Evolutionary conservation across 2,329 filamentous ascomycete species (phyloP).

Genomic region (Cadophora sp.): DNA sequence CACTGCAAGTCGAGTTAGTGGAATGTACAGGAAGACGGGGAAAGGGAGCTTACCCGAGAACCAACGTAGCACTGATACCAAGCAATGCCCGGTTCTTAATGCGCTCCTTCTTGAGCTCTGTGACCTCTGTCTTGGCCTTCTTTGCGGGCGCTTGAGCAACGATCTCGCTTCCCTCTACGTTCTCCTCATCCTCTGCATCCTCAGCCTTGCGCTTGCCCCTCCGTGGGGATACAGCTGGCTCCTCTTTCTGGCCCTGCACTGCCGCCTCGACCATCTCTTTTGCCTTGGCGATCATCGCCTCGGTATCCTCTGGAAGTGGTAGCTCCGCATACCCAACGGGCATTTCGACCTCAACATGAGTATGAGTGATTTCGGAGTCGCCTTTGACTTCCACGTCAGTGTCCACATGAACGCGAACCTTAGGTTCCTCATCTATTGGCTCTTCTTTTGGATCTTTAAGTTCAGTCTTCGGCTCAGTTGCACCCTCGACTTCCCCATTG

Average conservation of each 20-base stretch:
- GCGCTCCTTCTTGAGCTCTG: slow-evolving; percentile 82
- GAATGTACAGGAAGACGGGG: background rate
- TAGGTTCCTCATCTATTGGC: slow-evolving; percentile 50
- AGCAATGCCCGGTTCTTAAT: slow-evolving; percentile 86
- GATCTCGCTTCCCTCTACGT: slow-evolving; percentile 54
- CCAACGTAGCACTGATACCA: slow-evolving; percentile 85
- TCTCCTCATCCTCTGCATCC: slow-evolving; percentile 64
- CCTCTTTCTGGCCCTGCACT: slow-evolving; percentile 47
- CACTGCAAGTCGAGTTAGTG: slow-evolving; percentile 37
- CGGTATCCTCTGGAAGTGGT: slow-evolving; percentile 77
- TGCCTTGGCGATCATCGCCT: slow-evolving; percentile 84
- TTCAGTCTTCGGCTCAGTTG: slow-evolving; percentile 38
- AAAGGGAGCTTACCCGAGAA: slow-evolving; percentile 77
- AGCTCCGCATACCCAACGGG: slow-evolving; percentile 71
- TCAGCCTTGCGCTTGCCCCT: slow-evolving; percentile 77
- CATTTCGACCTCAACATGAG: slow-evolving; percentile 77
- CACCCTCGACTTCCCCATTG: slow-evolving; percentile 28
- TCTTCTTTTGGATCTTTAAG: slow-evolving; percentile 31
- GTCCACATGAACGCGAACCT: slow-evolving; percentile 74
- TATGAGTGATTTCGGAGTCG: slow-evolving; percentile 73
- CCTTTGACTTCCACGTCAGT: slow-evolving; percentile 61
- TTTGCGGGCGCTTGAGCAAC: slow-evolving; percentile 62
- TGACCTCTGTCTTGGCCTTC: slow-evolving; percentile 76
- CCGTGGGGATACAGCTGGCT: slow-evolving; percentile 30
- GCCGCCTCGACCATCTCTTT: slow-evolving; percentile 86